Base-by-base conservation (phyloP, 2,329 filamentous ascomycete species). In the Aspergillus felis region DNA sequence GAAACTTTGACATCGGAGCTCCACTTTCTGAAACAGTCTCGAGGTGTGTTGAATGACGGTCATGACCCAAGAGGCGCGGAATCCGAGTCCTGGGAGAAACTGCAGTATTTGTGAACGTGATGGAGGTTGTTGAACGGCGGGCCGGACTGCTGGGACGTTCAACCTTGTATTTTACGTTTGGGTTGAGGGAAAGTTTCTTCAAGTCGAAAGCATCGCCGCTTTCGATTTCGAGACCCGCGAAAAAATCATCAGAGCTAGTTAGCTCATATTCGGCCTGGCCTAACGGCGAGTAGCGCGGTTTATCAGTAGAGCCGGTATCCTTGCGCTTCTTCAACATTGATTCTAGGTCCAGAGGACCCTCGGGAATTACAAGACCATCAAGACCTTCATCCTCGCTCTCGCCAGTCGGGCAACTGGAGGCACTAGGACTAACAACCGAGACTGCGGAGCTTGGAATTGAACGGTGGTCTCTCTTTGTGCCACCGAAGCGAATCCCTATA, bases 321-420 rank as follows among this genome's bases (percentile, higher is more conserved):
- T 89, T 86, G 60, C 89, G 83, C 68, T 86, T 87, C 66, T 88
- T 87, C 46, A 97, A 79, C 53, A 91, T 87, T 62, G 91, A 87
- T 44, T 85, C 84, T 67, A 97, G 89, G 73, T 96, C 87, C 53
- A 99, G 80, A 22, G 91, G 91, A 1, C 92, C 92, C 54, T 84
- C 82, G 0, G 94, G 94, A 20, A 97, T 81, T 22, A 96, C 80
- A 14, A 99, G 82, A n/a, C 93, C 93, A 59, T 94, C 90, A 59
- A 97, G 84, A 6, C 90, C 89, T 73, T 97, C 93, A 64, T 96
- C 92, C 70, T 97, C 93, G 69, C 92, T 97, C 77, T 97, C 94
- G 9, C 86, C 84, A 1, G 92, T 96, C 65, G 96, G 87, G 62
- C 90, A 94, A 74, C 93, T 97, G 22, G 92, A 90, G 56, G 96